Base-by-base conservation (phyloP, 768 basidiomycete genomes). In the Hemileccinum rubropunctum region DNA sequence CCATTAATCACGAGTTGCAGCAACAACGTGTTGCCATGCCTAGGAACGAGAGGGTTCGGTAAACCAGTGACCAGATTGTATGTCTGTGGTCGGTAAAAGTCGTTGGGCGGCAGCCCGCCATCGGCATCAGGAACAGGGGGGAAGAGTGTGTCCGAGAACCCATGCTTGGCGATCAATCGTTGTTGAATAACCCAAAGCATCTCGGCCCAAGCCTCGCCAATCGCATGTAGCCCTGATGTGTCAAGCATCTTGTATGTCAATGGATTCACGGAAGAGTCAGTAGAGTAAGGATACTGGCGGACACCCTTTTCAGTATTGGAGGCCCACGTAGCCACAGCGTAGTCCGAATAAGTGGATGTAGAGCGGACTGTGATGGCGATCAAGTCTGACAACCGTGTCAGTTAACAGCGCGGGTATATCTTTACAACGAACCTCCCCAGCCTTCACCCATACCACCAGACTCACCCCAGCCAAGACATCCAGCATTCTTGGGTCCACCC, bases 1-100 rank as follows among this genome's bases (percentile, higher is more conserved):
- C 78, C 94, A 64, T 88, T 85, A 23, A 98, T 47, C 36, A 97
- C 86, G 38, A 98, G 83, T 77, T 91, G 90, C 11, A 11, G 33
- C 14, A 34, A 6, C 33, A 15, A 34, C 33, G 14, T 15, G 33
- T 15, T 34, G 33, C 33, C 33, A 15, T 34, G 33, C 14, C 33
- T 34, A 9, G 33, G 14, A n/a, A 36, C 35, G n/a, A 36, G 35
- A 1, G 35, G 35, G 11, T 17, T n/a, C 17, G 17, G 35, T 18
- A 50, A 36, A 11, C 35, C 35, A n/a, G 9, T 9, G 35, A 11
- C 7, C 35, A 68, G 59, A 18, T 10, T 17, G 35, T 36, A 2
- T 17, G n/a, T 36, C 35, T 17, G 34, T 15, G 34, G 14, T 15
- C 34, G 14, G n/a, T 35, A 36, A 36, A 18, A 36, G n/a, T 7